Percentiles rank a stretch among this genome's conserved stretches.
Conservation (phyloP, 2,329 filamentous ascomycete species). For the Ophiostoma australiae region DNA sequence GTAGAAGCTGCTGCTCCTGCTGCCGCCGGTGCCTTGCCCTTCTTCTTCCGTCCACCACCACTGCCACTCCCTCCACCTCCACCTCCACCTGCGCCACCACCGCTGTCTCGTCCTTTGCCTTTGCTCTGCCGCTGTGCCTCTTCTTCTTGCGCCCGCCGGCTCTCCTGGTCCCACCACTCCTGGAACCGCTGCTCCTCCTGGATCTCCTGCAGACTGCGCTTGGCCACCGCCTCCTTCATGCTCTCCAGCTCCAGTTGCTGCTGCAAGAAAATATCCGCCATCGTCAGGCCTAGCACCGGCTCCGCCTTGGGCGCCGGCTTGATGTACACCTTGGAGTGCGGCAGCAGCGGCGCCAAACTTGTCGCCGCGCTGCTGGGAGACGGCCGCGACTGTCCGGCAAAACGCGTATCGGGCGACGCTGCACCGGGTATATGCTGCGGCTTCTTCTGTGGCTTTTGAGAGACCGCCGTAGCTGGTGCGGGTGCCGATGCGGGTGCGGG, state of each 20-base stretch:
- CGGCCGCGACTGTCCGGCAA: conserved; percentile 51
- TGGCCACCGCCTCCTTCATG: conserved; percentile 77
- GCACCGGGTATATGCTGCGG: conserved; percentile 42
- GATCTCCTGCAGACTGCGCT: conserved; percentile 86
- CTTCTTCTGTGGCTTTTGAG: conserved; percentile 32
- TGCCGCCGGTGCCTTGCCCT: neutral
- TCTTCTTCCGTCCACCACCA: conserved; percentile 11
- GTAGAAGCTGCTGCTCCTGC: neutral
- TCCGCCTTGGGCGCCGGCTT: conserved; percentile 56
- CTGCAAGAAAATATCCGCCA: conserved; percentile 83
- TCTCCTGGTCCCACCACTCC: conserved; percentile 92
- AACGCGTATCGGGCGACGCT: conserved; percentile 59
- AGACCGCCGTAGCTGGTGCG: too few relatives aligned
- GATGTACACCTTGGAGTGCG: conserved; percentile 59
- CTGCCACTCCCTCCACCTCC: neutral
- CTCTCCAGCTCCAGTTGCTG: conserved; percentile 79
- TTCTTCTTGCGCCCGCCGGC: conserved; percentile 62
- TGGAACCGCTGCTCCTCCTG: conserved; percentile 96
- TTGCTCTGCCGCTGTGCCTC: conserved; percentile 41
- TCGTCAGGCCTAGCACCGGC: conserved; percentile 57
- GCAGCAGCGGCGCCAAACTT: conserved; percentile 41
- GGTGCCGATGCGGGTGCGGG: too few relatives aligned
- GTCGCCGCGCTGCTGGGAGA: conserved; percentile 30
- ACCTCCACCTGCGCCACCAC: conserved; percentile 13
- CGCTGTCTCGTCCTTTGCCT: conserved; percentile 30